Percentiles rank a stretch among this genome's conserved stretches.
phyloP scores from a whole-genome alignment of 2,329 filamentous ascomycete genomes.

The Colletotrichum spaethianum region DNA sequence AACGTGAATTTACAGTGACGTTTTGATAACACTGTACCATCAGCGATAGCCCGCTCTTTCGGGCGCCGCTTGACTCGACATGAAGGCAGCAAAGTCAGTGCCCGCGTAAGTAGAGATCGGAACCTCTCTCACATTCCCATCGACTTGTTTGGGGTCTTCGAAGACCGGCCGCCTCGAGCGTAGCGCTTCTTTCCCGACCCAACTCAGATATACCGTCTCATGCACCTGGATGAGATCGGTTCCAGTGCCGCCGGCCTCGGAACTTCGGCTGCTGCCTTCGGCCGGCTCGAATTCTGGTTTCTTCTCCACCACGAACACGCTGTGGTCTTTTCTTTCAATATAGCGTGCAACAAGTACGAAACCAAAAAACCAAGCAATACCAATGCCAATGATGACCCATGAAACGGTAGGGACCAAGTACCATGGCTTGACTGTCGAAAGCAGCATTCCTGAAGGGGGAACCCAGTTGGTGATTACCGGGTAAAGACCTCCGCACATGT shows the following conservation, averaged over 20 bases:
- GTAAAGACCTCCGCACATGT: constrained; percentile 50
- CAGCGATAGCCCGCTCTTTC: constrained; percentile 7
- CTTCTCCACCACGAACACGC: constrained; percentile 53
- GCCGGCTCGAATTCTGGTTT: constrained; percentile 52
- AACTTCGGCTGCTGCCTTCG: constrained; percentile 32
- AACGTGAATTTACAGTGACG: neutral
- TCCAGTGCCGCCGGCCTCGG: constrained; percentile 11
- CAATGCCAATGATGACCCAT: constrained; percentile 48
- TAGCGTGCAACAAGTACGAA: constrained; percentile 50
- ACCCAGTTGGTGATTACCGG: constrained; percentile 53
- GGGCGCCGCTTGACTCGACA: constrained; percentile 12
- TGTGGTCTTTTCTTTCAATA: constrained; percentile 48
- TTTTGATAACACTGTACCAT: neutral
- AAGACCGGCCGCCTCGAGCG: constrained; percentile 28
- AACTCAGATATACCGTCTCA: constrained; percentile 54
- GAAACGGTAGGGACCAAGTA: constrained; percentile 51
- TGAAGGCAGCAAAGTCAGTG: constrained; percentile 37
- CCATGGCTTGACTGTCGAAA: constrained; percentile 44
- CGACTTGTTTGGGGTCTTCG: constrained; percentile 23
- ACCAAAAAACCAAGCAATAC: constrained; percentile 52
- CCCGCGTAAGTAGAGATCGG: constrained; percentile 32
- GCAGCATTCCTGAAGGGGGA: constrained; percentile 41
- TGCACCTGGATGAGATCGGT: constrained; percentile 52
- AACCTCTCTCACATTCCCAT: constrained; percentile 11
- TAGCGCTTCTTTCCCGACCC: constrained; percentile 50